phyloP scores from a whole-genome alignment of 1,139 yeast genomes.

The Yamadazyma taylorii region DNA sequence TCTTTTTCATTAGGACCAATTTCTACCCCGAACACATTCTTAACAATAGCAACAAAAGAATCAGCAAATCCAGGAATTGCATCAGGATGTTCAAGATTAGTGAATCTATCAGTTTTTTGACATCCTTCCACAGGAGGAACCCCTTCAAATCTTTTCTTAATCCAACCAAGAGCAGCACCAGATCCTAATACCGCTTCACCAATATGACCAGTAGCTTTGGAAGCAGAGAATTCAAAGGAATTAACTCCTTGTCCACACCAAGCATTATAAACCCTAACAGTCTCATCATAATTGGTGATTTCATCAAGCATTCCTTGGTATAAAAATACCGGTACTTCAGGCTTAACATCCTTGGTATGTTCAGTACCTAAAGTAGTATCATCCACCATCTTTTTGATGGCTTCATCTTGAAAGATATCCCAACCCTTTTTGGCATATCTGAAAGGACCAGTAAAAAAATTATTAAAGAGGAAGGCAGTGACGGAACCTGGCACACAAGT shows the following conservation, averaged over 20 bases:
- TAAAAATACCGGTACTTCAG: slow-evolving; percentile 33
- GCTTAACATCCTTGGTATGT: slow-evolving; percentile 16
- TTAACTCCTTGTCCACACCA: slow-evolving; percentile 33
- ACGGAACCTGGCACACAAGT: slow-evolving; percentile 14
- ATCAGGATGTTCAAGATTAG: slow-evolving; percentile 28
- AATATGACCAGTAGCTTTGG: slow-evolving; percentile 27
- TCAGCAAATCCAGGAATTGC: slow-evolving; percentile 7
- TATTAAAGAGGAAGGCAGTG: slow-evolving; percentile 12
- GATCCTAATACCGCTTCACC: slow-evolving; percentile 25
- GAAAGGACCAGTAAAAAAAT: slow-evolving; percentile 20
- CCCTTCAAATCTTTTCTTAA: slow-evolving; percentile 21
- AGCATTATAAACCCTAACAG: slow-evolving; percentile 24
- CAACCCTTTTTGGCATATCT: slow-evolving; percentile 17
- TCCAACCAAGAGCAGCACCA: slow-evolving; percentile 32
- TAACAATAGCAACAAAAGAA: slow-evolving; percentile 8
- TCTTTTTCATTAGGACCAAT: slow-evolving; percentile 11
- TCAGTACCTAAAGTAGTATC: background rate
- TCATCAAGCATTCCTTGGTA: slow-evolving; percentile 33
- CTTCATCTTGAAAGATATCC: slow-evolving; percentile 11
- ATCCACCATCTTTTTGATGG: slow-evolving; percentile 11
- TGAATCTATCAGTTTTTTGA: slow-evolving; percentile 18
- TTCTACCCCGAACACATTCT: slow-evolving; percentile 10
- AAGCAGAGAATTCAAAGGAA: slow-evolving; percentile 29
- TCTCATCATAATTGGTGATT: slow-evolving; percentile 27
- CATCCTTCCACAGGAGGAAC: slow-evolving; percentile 28